These are phyloP conservation scores for Apiotrichum brassicae DNA, from an alignment of 1,284 basidiomycete species.

Conservation along the genomic window DNA sequence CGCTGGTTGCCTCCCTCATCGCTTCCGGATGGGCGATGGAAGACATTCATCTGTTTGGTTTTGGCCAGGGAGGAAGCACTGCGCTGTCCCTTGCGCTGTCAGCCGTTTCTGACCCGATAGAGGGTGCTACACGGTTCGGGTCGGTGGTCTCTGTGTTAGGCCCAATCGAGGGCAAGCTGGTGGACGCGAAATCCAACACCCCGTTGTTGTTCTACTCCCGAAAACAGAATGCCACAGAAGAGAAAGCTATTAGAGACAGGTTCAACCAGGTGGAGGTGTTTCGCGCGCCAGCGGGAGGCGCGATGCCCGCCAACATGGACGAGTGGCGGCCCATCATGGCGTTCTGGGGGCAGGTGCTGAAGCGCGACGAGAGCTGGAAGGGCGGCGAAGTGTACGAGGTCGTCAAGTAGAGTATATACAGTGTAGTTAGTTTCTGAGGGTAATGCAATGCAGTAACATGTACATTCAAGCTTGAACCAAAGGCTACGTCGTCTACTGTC, in stretches of 20 bases:
- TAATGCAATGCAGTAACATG: not conserved
- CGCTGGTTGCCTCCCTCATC: conserved; percentile 55
- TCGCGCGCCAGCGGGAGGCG: conserved; percentile 45
- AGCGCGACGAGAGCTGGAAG: conserved; percentile 47
- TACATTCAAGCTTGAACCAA: too few species aligned
- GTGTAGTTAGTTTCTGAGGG: too few species aligned
- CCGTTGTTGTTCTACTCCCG: conserved; percentile 62
- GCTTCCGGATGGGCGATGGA: conserved; percentile 56
- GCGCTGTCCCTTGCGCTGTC: conserved; percentile 60
- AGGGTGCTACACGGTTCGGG: conserved; percentile 1
- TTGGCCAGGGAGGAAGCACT: conserved; percentile 78
- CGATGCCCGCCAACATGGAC: conserved; percentile 67
- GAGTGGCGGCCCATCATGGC: conserved; percentile 79
- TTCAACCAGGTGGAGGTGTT: conserved; percentile 53
- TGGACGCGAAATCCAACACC: conserved; percentile 52
- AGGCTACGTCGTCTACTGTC: too few species aligned
- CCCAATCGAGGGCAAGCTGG: conserved; percentile 29
- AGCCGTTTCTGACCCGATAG: conserved; percentile 14
- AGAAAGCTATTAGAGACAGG: conserved; percentile 56
- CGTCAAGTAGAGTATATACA: conserved; percentile 10
- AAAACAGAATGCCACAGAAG: conserved; percentile 29
- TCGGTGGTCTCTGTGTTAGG: not conserved
- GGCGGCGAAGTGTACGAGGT: conserved; percentile 71
- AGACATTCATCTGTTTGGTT: conserved; percentile 79
- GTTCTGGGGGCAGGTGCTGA: conserved; percentile 72